Evolutionary conservation across 2,329 filamentous ascomycete species (phyloP).

Genomic region (Phaeomoniella chlamydospora): DNA sequence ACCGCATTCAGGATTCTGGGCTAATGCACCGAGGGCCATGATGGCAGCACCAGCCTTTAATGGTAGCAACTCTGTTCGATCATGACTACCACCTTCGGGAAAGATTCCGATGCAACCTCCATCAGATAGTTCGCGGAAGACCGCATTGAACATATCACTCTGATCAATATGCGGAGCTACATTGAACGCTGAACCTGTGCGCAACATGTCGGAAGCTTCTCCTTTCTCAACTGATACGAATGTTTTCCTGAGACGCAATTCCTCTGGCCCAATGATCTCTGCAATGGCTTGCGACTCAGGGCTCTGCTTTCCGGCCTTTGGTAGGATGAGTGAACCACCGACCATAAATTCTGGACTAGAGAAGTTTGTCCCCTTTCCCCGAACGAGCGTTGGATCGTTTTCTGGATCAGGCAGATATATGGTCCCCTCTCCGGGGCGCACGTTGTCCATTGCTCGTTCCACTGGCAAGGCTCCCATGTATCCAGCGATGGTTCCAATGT

Average conservation of each 20-base stretch:
- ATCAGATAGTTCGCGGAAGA: conserved; percentile 70
- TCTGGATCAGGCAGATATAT: conserved; percentile 84
- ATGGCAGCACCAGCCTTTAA: conserved; percentile 94
- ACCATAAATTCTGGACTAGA: conserved; percentile 54
- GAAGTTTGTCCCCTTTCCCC: conserved; percentile 71
- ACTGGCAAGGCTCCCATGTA: conserved; percentile 87
- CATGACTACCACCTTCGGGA: conserved; percentile 90
- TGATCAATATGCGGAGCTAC: conserved; percentile 88
- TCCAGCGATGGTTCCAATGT: conserved; percentile 76
- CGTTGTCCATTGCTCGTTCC: conserved; percentile 74
- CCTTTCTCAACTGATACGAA: conserved; percentile 66
- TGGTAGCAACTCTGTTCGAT: conserved; percentile 78
- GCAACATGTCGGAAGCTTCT: conserved; percentile 42
- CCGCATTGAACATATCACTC: conserved; percentile 81
- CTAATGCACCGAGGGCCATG: conserved; percentile 86
- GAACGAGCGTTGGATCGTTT: conserved; percentile 67
- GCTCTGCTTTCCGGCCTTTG: conserved; percentile 64
- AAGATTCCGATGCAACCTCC: conserved; percentile 94
- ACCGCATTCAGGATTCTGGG: conserved; percentile 70
- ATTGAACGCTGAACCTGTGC: conserved; percentile 75
- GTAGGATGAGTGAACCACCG: conserved; percentile 75
- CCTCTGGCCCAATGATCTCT: conserved; percentile 64
- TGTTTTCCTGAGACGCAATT: conserved; percentile 73
- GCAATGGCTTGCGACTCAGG: conserved; percentile 66
- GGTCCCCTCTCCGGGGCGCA: conserved; percentile 62